Evolutionary conservation across 768 basidiomycete species (phyloP).

Genomic region (Suillus discolor): DNA sequence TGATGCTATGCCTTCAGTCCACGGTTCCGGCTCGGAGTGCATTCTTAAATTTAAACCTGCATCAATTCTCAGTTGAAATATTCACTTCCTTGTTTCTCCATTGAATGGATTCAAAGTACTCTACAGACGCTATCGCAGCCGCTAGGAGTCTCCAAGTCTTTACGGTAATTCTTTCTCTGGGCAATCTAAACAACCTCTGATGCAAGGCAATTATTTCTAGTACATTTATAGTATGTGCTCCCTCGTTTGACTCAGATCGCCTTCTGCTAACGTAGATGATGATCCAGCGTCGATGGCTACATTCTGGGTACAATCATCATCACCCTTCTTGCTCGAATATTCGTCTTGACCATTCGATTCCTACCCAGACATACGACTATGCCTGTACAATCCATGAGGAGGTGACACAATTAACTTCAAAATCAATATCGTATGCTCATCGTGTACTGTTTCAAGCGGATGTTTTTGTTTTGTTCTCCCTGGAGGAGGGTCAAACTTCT

Average conservation of each 20-base stretch:
- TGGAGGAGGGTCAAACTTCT: conserved; percentile 7
- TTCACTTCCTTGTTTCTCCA: background rate
- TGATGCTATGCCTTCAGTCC: background rate
- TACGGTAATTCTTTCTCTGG: background rate
- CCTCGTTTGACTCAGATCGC: background rate
- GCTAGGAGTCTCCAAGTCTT: conserved; percentile 5
- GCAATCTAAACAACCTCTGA: background rate
- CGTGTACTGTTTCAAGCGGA: background rate
- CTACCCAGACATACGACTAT: conserved; percentile 8
- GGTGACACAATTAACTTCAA: background rate
- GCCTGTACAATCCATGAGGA: conserved; percentile 1
- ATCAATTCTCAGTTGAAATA: background rate
- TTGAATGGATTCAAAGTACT: background rate
- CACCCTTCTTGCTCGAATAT: background rate
- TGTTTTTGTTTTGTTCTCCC: conserved; percentile 4
- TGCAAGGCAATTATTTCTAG: background rate
- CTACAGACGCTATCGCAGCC: background rate
- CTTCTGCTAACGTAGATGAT: background rate
- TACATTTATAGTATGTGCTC: background rate
- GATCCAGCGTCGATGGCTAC: conserved; percentile 8
- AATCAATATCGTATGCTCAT: background rate
- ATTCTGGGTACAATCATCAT: conserved; percentile 8
- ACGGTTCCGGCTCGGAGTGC: too few species aligned
- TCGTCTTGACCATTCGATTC: background rate
- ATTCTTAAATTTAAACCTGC: background rate